phyloP scores from a whole-genome alignment of 257 asterid genomes.

The Craterostigma plantagineum region DNA sequence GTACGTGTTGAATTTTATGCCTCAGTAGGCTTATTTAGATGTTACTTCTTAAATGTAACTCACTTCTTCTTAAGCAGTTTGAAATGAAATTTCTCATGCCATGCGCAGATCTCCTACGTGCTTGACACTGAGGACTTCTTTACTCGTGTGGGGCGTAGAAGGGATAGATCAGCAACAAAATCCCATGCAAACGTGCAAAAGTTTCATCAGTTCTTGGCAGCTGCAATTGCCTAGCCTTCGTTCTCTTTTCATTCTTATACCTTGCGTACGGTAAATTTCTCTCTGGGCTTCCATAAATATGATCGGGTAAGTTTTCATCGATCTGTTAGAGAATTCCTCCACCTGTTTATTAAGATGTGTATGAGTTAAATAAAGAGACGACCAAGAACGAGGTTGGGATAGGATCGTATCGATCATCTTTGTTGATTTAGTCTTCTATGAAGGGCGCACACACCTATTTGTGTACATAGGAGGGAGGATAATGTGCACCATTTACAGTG shows the following conservation, averaged over 20 bases:
- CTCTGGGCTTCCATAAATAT: not conserved
- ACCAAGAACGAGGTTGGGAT: too few species aligned
- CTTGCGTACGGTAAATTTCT: not conserved
- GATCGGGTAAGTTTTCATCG: too few species aligned
- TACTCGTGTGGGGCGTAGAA: not conserved
- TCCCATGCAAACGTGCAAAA: constrained; percentile 12
- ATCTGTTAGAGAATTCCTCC: too few species aligned
- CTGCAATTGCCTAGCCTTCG: constrained; percentile 10
- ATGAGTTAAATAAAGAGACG: too few species aligned
- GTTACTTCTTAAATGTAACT: not conserved
- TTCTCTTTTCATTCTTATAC: not conserved
- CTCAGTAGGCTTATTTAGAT: not conserved
- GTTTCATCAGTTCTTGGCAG: constrained; percentile 30
- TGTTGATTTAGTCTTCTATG: too few species aligned
- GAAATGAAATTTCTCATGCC: not conserved
- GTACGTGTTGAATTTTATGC: not conserved
- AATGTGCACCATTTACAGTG: too few species aligned
- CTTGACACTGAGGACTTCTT: constrained; percentile 8
- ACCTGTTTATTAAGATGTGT: too few species aligned
- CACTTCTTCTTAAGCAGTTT: not conserved
- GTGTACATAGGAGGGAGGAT: too few species aligned
- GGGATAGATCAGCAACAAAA: not conserved
- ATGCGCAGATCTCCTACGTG: constrained; percentile 7
- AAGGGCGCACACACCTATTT: too few species aligned
- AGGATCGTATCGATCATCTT: too few species aligned